These are phyloP conservation scores for Akebia trifoliata DNA, from an alignment of 164 flowering plant genomes.

Conservation along the genomic window DNA sequence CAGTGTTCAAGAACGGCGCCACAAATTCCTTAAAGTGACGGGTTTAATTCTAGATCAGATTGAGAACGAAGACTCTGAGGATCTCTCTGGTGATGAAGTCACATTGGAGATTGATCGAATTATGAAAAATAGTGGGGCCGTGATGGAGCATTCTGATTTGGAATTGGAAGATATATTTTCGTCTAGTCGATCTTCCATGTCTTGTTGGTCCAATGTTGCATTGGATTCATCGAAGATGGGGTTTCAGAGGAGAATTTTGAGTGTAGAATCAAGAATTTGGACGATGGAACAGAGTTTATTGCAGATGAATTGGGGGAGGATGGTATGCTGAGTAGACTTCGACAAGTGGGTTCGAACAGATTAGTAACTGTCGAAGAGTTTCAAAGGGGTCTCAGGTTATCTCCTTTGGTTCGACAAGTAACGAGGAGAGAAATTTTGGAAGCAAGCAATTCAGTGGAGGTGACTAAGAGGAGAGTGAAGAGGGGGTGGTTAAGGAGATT, in stretches of 20 bases:
- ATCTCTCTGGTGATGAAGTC: constrained; percentile 12
- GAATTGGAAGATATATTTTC: constrained; percentile 27
- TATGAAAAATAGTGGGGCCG: constrained; percentile 39
- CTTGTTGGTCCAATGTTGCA: constrained; percentile 5
- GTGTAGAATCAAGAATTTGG: constrained; percentile 36
- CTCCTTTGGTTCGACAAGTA: constrained; percentile 32
- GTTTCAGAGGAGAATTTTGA: constrained; percentile 18
- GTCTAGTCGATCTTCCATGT: constrained; percentile 27
- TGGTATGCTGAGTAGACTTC: constrained; percentile 28
- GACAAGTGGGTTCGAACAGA: constrained; percentile 39
- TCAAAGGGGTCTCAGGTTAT: constrained; percentile 32
- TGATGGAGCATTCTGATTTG: constrained; percentile 30
- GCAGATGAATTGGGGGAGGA: constrained; percentile 29
- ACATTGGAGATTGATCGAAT: constrained; percentile 26
- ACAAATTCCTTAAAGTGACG: constrained; percentile 49
- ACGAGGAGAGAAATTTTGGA: constrained; percentile 30
- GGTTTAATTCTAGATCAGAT: constrained; percentile 33
- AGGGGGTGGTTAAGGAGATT: constrained; percentile 51
- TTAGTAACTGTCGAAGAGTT: constrained; percentile 40
- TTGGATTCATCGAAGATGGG: constrained; percentile 4
- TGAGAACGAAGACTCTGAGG: constrained; percentile 21
- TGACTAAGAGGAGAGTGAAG: constrained; percentile 31
- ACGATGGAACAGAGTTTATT: constrained; percentile 30
- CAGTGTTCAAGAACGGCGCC: constrained; percentile 60
- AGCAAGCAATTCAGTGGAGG: constrained; percentile 11